Base-by-base conservation (phyloP, 441 rosid species). In the Raphanus hybrid region DNA sequence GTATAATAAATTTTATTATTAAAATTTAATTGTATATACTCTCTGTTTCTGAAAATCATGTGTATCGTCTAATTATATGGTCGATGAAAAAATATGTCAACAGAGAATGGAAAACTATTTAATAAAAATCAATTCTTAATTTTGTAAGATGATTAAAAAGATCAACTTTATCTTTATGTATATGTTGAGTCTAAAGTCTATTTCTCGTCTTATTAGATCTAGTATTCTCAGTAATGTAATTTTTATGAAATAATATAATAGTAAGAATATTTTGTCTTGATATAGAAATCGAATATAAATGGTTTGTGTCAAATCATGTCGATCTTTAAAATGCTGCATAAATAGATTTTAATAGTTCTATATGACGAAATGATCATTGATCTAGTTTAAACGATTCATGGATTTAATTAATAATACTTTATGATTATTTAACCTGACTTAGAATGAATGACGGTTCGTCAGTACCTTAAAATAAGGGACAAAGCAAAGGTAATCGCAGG, bases 401-500 rank as follows among this genome's bases (percentile, higher is more conserved):
- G 8, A n/a, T 3, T 15, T 52, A 41, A 10, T n/a, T 48, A 6
- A 15, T n/a, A 48, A 16, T 52, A 52, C 15, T 52, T 15, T 14
- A 15, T 50, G 12, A 18, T 20, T 57, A 57, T 3, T 20, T 58
- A 58, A 37, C 68, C 65, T 35, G 8, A 12, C 37, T 57, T 7
- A 39, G 10, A 16, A 14, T 7, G 59, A 12, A n/a, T 16, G 14
- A 65, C 27, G 10, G 26, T 23, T 64, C 11, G 12, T 32, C 10
- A 6, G 71, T 83, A 86, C 91, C 91, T 67, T 67, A 82, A 82
- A 45, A 84, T 74, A 26, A 87, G 63, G 29, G 86, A 82, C 82
- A 86, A 63, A 14, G 82, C 58, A 26, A 86, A 86, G 18, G 91
- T 87, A 48, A 70, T 10, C 29, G 81, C 88, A n/a, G 89, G 87